Evolutionary conservation across 768 basidiomycete genomes (phyloP).

Genomic region (Tulasnella sp.): DNA sequence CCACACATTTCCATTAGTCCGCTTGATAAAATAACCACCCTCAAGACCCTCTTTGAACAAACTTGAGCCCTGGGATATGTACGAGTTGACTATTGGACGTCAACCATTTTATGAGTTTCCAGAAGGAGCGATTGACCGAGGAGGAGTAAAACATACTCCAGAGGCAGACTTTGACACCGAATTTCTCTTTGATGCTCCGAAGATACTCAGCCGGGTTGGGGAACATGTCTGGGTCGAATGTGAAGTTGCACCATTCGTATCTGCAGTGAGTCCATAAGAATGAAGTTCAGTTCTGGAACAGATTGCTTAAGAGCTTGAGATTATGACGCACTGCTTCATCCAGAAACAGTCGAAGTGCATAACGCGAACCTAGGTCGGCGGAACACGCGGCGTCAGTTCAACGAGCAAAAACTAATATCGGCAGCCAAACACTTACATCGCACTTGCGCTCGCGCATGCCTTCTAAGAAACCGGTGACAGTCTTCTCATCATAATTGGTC

Average conservation of each 20-base stretch:
- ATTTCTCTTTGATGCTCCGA: no score
- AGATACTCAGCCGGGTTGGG: no score
- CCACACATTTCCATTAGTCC: no score
- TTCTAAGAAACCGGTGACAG: conserved; percentile 66
- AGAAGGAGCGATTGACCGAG: no score
- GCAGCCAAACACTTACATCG: conserved; percentile 34
- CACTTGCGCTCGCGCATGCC: conserved; percentile 65
- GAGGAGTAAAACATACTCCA: no score
- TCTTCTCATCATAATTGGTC: conserved; percentile 58
- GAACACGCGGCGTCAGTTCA: background rate
- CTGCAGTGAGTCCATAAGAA: background rate
- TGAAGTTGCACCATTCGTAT: background rate
- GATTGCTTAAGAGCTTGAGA: conserved; percentile 70
- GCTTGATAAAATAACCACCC: no score
- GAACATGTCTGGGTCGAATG: no score
- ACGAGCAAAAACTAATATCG: background rate
- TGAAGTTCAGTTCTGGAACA: conserved; percentile 57
- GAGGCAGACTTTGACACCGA: no score
- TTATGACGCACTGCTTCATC: conserved; percentile 44
- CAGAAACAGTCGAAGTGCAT: conserved; percentile 64
- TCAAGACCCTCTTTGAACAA: no score
- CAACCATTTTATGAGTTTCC: no score
- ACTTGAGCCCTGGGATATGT: no score
- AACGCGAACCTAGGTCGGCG: conserved; percentile 53
- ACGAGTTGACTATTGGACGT: no score